Percentiles rank a stretch among this genome's conserved stretches.
These are phyloP conservation scores for Aegle marmelos DNA, from an alignment of 345 rosid species.

Conservation along the genomic window DNA sequence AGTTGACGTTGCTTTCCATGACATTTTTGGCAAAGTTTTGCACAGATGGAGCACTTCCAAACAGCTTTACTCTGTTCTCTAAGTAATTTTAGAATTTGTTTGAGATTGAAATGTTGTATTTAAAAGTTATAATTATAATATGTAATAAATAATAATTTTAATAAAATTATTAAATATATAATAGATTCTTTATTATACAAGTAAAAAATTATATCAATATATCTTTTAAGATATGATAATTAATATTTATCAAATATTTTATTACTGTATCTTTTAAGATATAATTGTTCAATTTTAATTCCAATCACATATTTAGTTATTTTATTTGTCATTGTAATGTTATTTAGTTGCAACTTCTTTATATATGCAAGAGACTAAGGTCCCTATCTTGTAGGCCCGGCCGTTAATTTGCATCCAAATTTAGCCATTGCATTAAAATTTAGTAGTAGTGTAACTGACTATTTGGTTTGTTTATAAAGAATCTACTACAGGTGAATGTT, in stretches of 20 bases:
- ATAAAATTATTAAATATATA: too few relatives aligned
- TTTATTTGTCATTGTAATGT: neutral
- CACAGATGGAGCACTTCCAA: slow-evolving; percentile 13
- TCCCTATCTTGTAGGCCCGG: too few relatives aligned
- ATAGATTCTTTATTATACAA: too few relatives aligned
- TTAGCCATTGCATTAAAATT: too few relatives aligned
- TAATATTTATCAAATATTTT: too few relatives aligned
- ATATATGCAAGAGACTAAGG: neutral
- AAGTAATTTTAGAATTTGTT: too few relatives aligned
- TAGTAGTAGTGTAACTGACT: too few relatives aligned
- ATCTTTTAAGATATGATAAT: accelerated
- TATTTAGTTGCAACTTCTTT: neutral
- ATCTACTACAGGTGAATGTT: too few relatives aligned
- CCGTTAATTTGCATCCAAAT: neutral
- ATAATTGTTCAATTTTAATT: accelerated
- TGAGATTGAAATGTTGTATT: too few relatives aligned
- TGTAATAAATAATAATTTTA: too few relatives aligned
- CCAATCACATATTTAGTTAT: accelerated
- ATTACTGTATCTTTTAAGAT: accelerated
- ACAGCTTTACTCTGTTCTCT: neutral
- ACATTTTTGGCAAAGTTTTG: neutral
- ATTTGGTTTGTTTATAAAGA: too few relatives aligned
- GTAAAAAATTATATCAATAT: accelerated
- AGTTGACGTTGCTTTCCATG: slow-evolving; percentile 5
- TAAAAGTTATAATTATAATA: too few relatives aligned